Evolutionary conservation across 495 filamentous ascomycete species (phyloP).

Genomic region (Neurospora sp.): DNA sequence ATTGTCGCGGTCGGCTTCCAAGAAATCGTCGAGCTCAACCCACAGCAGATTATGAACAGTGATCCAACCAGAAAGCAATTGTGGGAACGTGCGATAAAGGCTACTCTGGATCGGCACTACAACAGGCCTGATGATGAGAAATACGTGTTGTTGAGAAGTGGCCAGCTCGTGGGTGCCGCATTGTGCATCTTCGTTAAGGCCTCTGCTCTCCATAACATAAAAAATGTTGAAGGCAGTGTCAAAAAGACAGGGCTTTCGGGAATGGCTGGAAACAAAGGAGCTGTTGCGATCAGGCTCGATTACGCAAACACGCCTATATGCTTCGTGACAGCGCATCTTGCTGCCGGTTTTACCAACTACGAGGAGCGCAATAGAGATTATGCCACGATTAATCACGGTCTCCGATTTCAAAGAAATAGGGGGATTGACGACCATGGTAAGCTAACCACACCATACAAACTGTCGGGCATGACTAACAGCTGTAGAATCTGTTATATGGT

Average conservation of each 20-base stretch:
- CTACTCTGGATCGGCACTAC: constrained; percentile 64
- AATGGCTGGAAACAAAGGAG: constrained; percentile 96
- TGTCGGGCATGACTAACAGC: not conserved
- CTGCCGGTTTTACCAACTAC: constrained; percentile 94
- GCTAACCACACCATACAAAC: not conserved
- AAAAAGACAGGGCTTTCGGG: constrained; percentile 98
- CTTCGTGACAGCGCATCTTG: constrained; percentile 94
- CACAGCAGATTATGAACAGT: constrained; percentile 98
- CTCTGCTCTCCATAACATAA: constrained; percentile 65
- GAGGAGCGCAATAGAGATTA: constrained; percentile 94
- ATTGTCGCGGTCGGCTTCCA: constrained; percentile 90
- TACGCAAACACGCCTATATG: constrained; percentile 89
- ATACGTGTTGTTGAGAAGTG: constrained; percentile 82
- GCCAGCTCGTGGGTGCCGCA: constrained; percentile 90
- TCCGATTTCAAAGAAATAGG: constrained; percentile 83
- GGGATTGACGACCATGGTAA: constrained; percentile 77
- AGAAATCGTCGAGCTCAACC: constrained; percentile 92
- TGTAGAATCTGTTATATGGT: constrained; percentile 82
- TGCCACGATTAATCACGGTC: constrained; percentile 72
- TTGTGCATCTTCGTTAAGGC: constrained; percentile 82
- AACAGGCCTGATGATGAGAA: constrained; percentile 51
- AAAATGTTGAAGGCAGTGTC: constrained; percentile 90
- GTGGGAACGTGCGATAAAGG: constrained; percentile 78
- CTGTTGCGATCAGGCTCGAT: constrained; percentile 92
- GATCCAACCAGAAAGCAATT: constrained; percentile 74